Evolutionary conservation across 2,329 filamentous ascomycete species (phyloP).

Genomic region (Drechslerella stenobrocha): DNA sequence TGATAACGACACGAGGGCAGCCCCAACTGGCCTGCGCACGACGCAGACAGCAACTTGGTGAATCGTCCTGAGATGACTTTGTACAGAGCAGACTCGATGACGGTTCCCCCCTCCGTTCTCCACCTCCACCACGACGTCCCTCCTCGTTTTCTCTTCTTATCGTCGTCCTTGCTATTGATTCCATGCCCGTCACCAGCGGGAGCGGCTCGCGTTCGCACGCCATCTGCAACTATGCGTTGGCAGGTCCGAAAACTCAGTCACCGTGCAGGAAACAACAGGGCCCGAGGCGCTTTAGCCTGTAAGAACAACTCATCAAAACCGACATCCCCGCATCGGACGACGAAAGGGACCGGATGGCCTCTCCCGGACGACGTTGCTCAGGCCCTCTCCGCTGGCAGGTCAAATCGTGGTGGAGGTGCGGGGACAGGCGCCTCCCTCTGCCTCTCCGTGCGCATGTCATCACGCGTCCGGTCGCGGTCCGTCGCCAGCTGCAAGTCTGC

Average conservation of each 20-base stretch:
- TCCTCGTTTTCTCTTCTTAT: constrained; percentile 16
- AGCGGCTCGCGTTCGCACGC: constrained; percentile 46
- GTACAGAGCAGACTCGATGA: neutral
- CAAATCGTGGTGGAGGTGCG: neutral
- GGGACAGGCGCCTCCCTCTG: neutral
- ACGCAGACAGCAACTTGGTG: neutral
- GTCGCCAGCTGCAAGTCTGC: neutral
- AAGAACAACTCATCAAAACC: constrained; percentile 48
- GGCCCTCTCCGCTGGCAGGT: neutral
- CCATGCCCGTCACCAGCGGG: constrained; percentile 34
- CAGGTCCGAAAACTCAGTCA: constrained; percentile 25
- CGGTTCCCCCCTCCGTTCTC: too few species aligned
- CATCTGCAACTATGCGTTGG: constrained; percentile 48
- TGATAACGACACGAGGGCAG: constrained; percentile 4
- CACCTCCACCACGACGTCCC: constrained; percentile 17
- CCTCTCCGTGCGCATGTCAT: neutral
- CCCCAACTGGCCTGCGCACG: constrained; percentile 4
- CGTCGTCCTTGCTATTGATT: constrained; percentile 6
- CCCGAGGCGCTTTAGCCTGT: constrained; percentile 21
- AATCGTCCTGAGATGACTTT: neutral
- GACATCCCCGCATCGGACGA: too few species aligned
- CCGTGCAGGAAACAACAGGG: constrained; percentile 33
- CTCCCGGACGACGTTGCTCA: neutral
- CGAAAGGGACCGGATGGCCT: too few species aligned
- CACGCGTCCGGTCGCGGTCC: constrained; percentile 4